phyloP scores from a whole-genome alignment of 192 early-diverging fungal species.

The Backusella circina region DNA sequence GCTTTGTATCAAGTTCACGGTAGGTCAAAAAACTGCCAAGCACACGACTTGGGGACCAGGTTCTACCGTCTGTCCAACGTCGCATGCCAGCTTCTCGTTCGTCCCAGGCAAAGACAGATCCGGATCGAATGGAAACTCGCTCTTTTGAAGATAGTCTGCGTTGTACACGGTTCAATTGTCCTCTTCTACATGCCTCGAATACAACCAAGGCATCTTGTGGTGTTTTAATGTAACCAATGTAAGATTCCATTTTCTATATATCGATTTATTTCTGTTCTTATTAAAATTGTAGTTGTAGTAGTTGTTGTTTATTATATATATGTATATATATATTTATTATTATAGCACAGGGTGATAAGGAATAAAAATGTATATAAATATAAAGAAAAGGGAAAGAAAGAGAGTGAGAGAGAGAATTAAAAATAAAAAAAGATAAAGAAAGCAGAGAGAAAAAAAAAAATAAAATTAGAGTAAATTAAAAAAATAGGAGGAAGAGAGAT shows the following conservation, averaged over 20 bases:
- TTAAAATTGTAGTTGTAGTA: neutral
- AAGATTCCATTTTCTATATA: constrained; percentile 67
- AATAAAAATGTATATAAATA: constrained; percentile 4
- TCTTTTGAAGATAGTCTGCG: constrained; percentile 82
- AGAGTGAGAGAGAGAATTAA: neutral
- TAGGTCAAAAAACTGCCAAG: constrained; percentile 88
- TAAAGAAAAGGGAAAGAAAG: neutral
- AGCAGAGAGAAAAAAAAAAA: neutral
- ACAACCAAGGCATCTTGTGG: constrained; percentile 84
- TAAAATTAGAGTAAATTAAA: constrained; percentile 11
- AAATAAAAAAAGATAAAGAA: neutral
- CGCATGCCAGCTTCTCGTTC: constrained; percentile 89
- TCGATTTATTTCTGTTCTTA: neutral
- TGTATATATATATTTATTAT: neutral
- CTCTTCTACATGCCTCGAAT: constrained; percentile 85
- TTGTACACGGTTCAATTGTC: constrained; percentile 71
- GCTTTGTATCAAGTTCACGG: constrained; percentile 74
- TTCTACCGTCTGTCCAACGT: constrained; percentile 90
- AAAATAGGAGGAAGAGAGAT: neutral
- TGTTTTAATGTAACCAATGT: constrained; percentile 80
- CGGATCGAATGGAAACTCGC: constrained; percentile 74
- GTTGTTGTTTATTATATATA: constrained; percentile 13
- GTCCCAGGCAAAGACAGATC: constrained; percentile 89
- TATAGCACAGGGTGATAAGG: neutral
- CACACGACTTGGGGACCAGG: constrained; percentile 86